These are phyloP conservation scores for Bolboschoenoplectus hybrid DNA, from an alignment of 202 grass and related monocot genomes.

Conservation along the genomic window DNA sequence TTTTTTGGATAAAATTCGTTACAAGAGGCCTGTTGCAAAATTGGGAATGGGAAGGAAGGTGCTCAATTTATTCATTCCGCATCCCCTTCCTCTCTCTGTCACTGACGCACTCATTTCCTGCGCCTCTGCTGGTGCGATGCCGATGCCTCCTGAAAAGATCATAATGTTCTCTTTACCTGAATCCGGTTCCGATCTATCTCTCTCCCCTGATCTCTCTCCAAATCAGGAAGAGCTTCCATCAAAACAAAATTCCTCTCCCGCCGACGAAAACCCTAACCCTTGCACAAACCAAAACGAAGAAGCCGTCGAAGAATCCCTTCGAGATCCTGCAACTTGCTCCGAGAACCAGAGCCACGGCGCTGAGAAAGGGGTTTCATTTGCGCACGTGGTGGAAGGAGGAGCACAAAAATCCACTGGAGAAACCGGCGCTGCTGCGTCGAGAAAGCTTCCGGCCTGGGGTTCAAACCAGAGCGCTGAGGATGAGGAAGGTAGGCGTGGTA, in stretches of 20 bases:
- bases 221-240: not conserved
- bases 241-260: not conserved
- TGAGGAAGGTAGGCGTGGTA: not conserved
- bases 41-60: too few species aligned
- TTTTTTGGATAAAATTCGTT: too few species aligned
- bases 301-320: not conserved
- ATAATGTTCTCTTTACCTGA: not conserved
- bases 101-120: not conserved
- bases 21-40: too few species aligned
- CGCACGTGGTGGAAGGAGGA: not conserved
- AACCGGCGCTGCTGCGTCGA: not conserved
- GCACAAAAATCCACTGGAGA: not conserved
- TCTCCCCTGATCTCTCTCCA: not conserved
- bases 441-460: conserved; percentile 11
- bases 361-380: not conserved
- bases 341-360: not conserved
- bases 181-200: not conserved
- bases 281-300: not conserved
- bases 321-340: not conserved
- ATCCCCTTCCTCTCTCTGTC: not conserved
- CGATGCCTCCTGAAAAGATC: not conserved
- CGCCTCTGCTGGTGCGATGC: not conserved
- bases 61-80: not conserved
- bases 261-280: conserved; percentile 12
- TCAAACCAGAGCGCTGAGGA: not conserved